Percentiles rank a stretch among this genome's conserved stretches.
Conservation (phyloP, 345 rosid species). For the Eucalyptus curtisii region DNA sequence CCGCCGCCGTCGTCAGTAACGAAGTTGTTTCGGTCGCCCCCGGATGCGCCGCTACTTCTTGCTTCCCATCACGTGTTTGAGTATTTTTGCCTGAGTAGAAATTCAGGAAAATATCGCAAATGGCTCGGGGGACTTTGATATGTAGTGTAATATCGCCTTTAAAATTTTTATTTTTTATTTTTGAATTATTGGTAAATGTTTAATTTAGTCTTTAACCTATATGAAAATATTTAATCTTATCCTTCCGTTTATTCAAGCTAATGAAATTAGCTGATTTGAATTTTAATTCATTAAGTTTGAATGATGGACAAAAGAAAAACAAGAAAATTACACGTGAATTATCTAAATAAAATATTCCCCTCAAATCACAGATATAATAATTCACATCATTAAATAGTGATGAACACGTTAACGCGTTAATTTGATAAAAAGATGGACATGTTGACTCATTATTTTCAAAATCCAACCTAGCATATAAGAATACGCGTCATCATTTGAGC, state of each 20-base stretch:
- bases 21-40: not conserved
- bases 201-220: rapidly evolving
- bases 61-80: not conserved
- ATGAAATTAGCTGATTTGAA: not conserved
- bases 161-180: rapidly evolving
- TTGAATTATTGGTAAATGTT: not conserved
- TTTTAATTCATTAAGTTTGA: not conserved
- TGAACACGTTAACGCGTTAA: rapidly evolving
- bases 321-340: rapidly evolving
- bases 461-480: rapidly evolving
- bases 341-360: not conserved
- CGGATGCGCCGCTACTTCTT: not conserved
- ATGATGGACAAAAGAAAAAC: not conserved
- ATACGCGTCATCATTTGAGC: rapidly evolving
- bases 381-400: rapidly evolving
- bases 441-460: not conserved
- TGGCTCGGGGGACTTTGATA: not conserved
- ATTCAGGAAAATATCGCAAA: not conserved
- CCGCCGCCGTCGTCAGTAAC: not conserved
- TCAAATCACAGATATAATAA: not conserved
- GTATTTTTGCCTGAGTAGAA: not conserved
- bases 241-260: rapidly evolving
- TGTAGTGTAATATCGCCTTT: rapidly evolving
- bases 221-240: not conserved
- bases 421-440: not conserved